Percentiles rank a stretch among this genome's conserved stretches.
Conservation (phyloP, 1,284 basidiomycete genomes). For the Cystobasidium pallidum region DNA sequence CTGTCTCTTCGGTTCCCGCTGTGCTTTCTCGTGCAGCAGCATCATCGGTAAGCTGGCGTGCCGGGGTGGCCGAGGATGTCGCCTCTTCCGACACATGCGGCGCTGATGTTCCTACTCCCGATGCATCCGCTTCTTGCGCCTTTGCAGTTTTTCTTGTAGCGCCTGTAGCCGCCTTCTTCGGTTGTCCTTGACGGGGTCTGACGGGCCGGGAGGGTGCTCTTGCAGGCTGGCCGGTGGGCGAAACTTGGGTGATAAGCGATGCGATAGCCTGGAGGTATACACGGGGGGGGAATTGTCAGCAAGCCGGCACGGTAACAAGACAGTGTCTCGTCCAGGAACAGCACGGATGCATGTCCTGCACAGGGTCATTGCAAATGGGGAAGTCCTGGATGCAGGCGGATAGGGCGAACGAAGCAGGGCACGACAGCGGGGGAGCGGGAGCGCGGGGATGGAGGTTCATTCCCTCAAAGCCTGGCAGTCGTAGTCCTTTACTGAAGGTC, state of each 20-base stretch:
- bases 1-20: slow-evolving; percentile 14
- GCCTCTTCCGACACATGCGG: neutral
- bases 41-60: slow-evolving; percentile 7
- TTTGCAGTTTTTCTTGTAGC: slow-evolving; percentile 23
- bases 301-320: too few relatives aligned
- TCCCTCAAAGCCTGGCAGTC: neutral
- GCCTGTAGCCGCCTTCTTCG: neutral
- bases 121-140: neutral
- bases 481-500: neutral
- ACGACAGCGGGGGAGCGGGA: neutral
- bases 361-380: too few relatives aligned
- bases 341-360: too few relatives aligned
- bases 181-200: slow-evolving; percentile 36
- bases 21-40: neutral
- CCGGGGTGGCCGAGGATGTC: neutral
- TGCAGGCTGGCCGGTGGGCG: slow-evolving; percentile 44
- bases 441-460: neutral
- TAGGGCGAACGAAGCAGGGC: neutral
- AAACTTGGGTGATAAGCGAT: slow-evolving; percentile 46
- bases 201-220: slow-evolving; percentile 40
- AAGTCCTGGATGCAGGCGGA: too few relatives aligned
- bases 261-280: slow-evolving; percentile 34
- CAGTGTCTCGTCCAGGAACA: too few relatives aligned
- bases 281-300: neutral
- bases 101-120: neutral